Conservation (phyloP, 371 early-diverging fungal genomes). For the Parasitella parasitica region DNA sequence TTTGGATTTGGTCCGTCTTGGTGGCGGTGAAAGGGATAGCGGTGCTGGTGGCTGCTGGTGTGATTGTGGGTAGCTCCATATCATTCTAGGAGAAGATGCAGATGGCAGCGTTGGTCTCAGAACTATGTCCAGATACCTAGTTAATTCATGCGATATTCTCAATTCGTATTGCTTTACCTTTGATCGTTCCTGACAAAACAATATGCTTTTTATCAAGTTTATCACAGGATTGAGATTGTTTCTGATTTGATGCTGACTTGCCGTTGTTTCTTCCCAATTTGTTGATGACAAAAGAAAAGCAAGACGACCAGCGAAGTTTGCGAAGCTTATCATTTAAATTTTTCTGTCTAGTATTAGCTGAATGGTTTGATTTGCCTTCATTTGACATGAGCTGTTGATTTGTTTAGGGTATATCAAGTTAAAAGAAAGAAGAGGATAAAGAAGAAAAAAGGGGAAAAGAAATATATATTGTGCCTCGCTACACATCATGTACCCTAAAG, state of each 20-base stretch:
- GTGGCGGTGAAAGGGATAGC: conserved; percentile 26
- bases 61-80: neutral
- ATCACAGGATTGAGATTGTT: conserved; percentile 19
- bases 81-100: neutral
- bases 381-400: conserved; percentile 10
- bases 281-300: conserved; percentile 25
- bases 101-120: neutral
- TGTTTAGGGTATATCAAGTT: neutral
- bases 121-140: neutral
- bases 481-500: conserved; percentile 11
- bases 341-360: neutral
- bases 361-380: neutral
- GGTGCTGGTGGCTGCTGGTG: conserved; percentile 4
- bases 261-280: conserved; percentile 7
- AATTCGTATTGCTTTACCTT: too few relatives aligned
- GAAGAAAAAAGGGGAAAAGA: neutral
- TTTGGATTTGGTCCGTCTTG: conserved; percentile 19
- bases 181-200: neutral
- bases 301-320: conserved; percentile 33
- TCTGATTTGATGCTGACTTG: neutral
- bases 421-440: neutral
- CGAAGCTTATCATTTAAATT: conserved; percentile 10
- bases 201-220: neutral
- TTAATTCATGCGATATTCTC: too few relatives aligned
- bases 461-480: neutral